These are phyloP conservation scores for Pleurotus eryngii DNA, from an alignment of 768 basidiomycete species.

Conservation along the genomic window DNA sequence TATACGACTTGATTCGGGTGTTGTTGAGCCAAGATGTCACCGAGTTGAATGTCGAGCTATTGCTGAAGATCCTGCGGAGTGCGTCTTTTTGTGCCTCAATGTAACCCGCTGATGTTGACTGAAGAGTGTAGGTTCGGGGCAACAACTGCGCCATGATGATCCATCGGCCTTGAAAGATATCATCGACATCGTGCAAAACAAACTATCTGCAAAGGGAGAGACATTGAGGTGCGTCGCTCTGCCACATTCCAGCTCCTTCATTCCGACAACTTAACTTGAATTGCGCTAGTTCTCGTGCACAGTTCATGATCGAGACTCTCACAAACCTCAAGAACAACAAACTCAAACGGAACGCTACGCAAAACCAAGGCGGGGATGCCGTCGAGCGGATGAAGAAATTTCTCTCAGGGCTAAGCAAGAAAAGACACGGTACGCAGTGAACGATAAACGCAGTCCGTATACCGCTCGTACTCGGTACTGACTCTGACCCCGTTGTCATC, in stretches of 20 bases:
- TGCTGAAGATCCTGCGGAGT: conserved; percentile 86
- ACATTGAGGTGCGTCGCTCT: conserved; percentile 44
- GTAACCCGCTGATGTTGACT: background rate
- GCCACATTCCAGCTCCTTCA: background rate
- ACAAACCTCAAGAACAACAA: conserved; percentile 93
- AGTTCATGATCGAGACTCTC: conserved; percentile 95
- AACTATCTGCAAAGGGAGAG: conserved; percentile 50
- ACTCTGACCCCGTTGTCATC: background rate
- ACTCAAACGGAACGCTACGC: conserved; percentile 56
- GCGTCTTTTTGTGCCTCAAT: conserved; percentile 20
- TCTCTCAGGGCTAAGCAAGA: conserved; percentile 71
- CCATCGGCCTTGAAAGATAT: conserved; percentile 92
- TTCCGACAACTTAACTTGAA: conserved; percentile 6
- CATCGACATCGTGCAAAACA: conserved; percentile 73
- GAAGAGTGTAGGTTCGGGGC: conserved; percentile 73
- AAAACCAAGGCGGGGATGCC: conserved; percentile 71
- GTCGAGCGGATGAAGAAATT: conserved; percentile 90
- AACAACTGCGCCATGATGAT: conserved; percentile 88
- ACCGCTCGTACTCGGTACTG: background rate
- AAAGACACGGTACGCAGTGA: conserved; percentile 55
- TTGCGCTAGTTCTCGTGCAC: conserved; percentile 71
- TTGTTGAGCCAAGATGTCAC: conserved; percentile 62
- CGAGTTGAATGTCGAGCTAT: conserved; percentile 81
- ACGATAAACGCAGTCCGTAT: background rate
- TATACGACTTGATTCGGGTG: conserved; percentile 85